A percentile compares a stretch with the other conserved stretches of the same genome.
Evolutionary conservation across 176 grass and related monocot genomes (phyloP).

Genomic region (Aegilops longissima): DNA sequence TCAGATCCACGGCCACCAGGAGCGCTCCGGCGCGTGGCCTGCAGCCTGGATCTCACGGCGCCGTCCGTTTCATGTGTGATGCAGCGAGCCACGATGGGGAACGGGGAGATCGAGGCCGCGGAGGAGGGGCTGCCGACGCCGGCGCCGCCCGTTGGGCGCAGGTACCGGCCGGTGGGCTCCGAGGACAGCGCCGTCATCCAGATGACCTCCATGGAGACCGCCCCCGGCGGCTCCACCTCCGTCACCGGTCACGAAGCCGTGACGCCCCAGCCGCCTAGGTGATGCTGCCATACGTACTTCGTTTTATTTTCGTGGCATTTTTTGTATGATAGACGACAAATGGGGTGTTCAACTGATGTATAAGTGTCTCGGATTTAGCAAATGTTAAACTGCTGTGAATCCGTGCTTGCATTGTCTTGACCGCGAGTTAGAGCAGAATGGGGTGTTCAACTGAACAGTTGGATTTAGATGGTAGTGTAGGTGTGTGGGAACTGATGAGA

Average conservation of each 20-base stretch:
- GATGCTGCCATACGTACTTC: not conserved
- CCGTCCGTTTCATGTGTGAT: not conserved
- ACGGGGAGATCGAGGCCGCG: constrained; percentile 64
- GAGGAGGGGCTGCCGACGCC: constrained; percentile 58
- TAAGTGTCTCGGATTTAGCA: not conserved
- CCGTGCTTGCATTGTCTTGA: constrained; percentile 8
- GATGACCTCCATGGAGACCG: constrained; percentile 69
- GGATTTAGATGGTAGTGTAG: not conserved
- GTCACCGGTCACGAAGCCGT: not conserved
- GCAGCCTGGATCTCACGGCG: not conserved
- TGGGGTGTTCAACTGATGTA: too few species aligned
- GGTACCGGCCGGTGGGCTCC: constrained; percentile 63
- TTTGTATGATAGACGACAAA: not conserved
- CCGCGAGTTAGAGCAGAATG: not conserved
- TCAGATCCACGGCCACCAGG: not conserved
- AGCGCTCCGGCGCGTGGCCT: not conserved
- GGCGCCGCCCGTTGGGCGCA: constrained; percentile 41
- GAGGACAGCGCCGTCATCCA: constrained; percentile 59
- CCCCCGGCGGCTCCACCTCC: constrained; percentile 32
- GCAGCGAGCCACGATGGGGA: constrained; percentile 54
- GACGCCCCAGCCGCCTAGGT: constrained; percentile 49
- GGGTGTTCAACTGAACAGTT: not conserved
- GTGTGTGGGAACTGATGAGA: not conserved
- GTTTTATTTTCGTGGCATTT: not conserved
- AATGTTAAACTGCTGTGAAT: not conserved